Evolutionary conservation across 2,329 filamentous ascomycete species (phyloP).

Genomic region (Neonectria punicea): DNA sequence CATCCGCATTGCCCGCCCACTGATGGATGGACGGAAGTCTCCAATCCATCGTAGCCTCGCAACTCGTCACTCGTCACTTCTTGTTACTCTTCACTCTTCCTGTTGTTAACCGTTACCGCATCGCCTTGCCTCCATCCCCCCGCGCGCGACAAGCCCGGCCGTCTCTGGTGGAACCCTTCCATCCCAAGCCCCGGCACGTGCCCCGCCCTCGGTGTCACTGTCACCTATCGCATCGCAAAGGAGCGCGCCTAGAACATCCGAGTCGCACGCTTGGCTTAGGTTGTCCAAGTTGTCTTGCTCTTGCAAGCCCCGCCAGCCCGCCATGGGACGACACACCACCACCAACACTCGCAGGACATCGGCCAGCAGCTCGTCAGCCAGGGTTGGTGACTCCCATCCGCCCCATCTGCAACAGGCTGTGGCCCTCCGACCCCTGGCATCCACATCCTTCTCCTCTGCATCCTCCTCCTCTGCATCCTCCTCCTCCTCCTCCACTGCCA

Average conservation of each 20-base stretch:
- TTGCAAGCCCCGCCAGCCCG: conserved; percentile 35
- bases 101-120: not conserved
- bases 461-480: conserved; percentile 26
- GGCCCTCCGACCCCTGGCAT: conserved; percentile 47
- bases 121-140: not conserved
- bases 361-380: conserved; percentile 33
- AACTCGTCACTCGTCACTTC: not conserved
- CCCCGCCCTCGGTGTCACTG: not conserved
- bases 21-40: not conserved
- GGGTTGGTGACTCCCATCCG: conserved; percentile 40
- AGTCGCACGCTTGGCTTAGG: conserved; percentile 5
- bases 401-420: conserved; percentile 45
- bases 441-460: conserved; percentile 38
- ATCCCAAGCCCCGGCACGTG: conserved; percentile 4
- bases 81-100: not conserved
- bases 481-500: conserved; percentile 37
- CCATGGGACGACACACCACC: conserved; percentile 43
- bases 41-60: not conserved
- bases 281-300: conserved; percentile 18
- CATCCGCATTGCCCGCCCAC: not conserved
- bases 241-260: not conserved
- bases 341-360: conserved; percentile 29
- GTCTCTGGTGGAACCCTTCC: conserved; percentile 11
- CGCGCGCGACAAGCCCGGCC: conserved; percentile 16
- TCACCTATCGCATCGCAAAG: conserved; percentile 15